Base-by-base conservation (phyloP, 371 early-diverging fungal species). In the Mucor mucedo region DNA sequence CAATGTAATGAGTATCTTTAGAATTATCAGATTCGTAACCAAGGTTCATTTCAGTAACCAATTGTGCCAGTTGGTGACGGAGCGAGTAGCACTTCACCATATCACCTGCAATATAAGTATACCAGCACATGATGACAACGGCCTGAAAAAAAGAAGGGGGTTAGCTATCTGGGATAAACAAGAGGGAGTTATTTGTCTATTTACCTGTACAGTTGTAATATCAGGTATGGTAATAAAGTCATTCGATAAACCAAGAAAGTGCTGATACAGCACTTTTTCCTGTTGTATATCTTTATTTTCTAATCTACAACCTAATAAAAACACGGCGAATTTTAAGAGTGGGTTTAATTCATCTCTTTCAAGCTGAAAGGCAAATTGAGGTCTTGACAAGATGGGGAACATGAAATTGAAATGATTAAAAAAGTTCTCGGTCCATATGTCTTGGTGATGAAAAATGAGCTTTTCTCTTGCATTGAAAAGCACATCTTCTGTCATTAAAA, bases 391-490 rank as follows among this genome's bases (percentile, higher is more conserved):
- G 5, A 81, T 56, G 2, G 81, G 81, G 52, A 81, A 81, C 7
- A 81, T 57, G 11, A 62, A 60, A 63, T 81, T 81, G 54, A 81
- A 81, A 50, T 81, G 58, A 14, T 38, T 45, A 49, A 81, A 81
- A 28, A 63, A 75, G 11, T 63, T 58, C 10, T 76, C 53, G 11
- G 65, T 59, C 68, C 72, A 75, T n/a, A 49, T 28, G 32, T 60
- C 55, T n/a, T 65, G 35, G 50, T 28, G 3, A 14, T 42, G 44
- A 45, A 29, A 45, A 42, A 42, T 53, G 52, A 41, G 45, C 45
- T 52, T 45, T 14, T 33, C 38, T 7, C 13, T 35, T n/a, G 14
- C 3, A 53, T 11, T 39, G 56, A 35, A 54, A 41, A 39, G 50
- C 40, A 49, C 52, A 50, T 39, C 40, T 32, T 30, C 27, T 41